Percentiles rank a stretch among this genome's conserved stretches.
These are phyloP conservation scores for Kickxella alabastrina DNA, from an alignment of 192 early-diverging fungal genomes.

Conservation along the genomic window DNA sequence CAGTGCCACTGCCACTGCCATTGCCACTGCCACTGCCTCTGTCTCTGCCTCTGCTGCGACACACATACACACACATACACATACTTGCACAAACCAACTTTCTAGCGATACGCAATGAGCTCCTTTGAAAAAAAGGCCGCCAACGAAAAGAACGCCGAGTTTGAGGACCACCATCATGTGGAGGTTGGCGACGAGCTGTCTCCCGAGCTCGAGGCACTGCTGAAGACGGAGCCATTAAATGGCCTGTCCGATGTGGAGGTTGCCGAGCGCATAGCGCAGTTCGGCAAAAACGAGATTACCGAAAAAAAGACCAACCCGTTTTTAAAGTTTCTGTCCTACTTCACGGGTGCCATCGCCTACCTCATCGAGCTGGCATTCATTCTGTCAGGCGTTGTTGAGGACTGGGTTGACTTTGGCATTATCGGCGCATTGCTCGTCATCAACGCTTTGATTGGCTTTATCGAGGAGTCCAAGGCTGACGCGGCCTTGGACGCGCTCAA, in stretches of 20 bases:
- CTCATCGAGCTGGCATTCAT: conserved; percentile 87
- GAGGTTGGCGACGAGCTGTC: conserved; percentile 74
- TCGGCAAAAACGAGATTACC: conserved; percentile 77
- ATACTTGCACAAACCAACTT: no score
- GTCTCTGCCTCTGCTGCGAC: no score
- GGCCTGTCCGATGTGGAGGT: conserved; percentile 79
- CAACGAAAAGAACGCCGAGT: conserved; percentile 54
- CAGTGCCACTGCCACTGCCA: no score
- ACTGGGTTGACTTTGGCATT: conserved; percentile 83
- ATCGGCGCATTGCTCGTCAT: conserved; percentile 72
- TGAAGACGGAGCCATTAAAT: conserved; percentile 74
- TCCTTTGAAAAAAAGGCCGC: conserved; percentile 24
- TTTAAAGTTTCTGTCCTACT: conserved; percentile 82
- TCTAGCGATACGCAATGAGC: no score
- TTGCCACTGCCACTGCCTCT: no score
- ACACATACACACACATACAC: no score
- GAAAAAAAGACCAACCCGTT: conserved; percentile 83
- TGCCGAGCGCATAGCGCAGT: conserved; percentile 63
- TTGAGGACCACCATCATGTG: conserved; percentile 70
- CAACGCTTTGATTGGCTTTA: conserved; percentile 91
- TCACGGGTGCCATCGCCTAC: conserved; percentile 85
- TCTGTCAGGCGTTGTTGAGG: conserved; percentile 68
- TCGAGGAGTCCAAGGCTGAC: conserved; percentile 92
- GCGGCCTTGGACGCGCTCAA: conserved; percentile 91
- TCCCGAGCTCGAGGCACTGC: conserved; percentile 74